Percentiles rank a stretch among this genome's conserved stretches.
These are phyloP conservation scores for Pilobolus umbonatus DNA, from an alignment of 192 early-diverging fungal genomes.

Conservation along the genomic window DNA sequence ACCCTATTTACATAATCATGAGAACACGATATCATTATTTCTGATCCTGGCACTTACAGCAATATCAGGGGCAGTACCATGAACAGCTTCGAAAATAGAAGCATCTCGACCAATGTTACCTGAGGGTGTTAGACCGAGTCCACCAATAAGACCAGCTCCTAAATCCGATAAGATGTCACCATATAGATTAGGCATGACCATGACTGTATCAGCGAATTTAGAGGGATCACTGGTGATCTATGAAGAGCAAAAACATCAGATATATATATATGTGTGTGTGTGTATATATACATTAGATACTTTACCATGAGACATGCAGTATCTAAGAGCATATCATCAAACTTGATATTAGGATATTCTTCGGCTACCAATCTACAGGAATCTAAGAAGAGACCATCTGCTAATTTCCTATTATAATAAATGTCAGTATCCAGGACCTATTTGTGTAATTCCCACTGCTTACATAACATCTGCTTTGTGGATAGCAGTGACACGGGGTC, in stretches of 20 bases:
- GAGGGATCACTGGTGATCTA: constrained; percentile 93
- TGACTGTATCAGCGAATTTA: constrained; percentile 86
- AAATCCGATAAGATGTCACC: constrained; percentile 98
- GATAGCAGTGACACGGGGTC: constrained; percentile 90
- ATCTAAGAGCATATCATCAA: constrained; percentile 91
- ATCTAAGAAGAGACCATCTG: constrained; percentile 96
- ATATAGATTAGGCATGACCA: constrained; percentile 99
- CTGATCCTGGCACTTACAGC: constrained; percentile 53
- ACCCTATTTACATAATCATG: constrained; percentile 9
- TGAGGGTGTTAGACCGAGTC: constrained; percentile 94
- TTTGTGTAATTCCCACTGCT: too few species aligned
- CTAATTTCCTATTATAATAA: constrained; percentile 60
- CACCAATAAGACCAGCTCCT: constrained; percentile 97
- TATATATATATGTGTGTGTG: not conserved
- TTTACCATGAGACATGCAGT: constrained; percentile 76
- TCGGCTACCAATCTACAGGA: constrained; percentile 87
- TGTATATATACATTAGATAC: not conserved
- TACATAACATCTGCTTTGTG: constrained; percentile 98
- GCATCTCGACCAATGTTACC: constrained; percentile 99
- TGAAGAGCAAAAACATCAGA: not conserved
- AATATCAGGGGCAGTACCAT: constrained; percentile 97
- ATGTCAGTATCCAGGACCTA: not conserved
- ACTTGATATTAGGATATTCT: constrained; percentile 88
- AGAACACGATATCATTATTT: not conserved
- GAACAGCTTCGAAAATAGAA: constrained; percentile 95